Conservation (phyloP, 75 land plant genomes). For the Adiantum capillusveneris region DNA sequence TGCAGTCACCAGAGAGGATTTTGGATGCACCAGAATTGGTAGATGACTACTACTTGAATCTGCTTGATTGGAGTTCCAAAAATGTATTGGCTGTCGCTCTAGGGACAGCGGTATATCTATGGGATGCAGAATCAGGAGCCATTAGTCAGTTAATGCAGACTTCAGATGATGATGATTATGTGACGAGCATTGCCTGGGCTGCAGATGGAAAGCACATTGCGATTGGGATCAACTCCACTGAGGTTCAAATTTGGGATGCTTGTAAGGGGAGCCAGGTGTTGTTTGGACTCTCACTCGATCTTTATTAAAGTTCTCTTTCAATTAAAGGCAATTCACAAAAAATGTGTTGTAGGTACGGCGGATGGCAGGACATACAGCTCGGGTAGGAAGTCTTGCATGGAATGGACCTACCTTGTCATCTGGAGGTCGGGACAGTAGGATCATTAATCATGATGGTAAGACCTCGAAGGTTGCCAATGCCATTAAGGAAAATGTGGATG, state of each 20-base stretch:
- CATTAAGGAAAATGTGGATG: no score
- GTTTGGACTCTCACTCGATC: background rate
- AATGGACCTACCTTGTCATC: conserved; percentile 47
- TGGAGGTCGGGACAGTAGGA: conserved; percentile 48
- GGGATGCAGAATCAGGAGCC: conserved; percentile 32
- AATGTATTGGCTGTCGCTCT: conserved; percentile 51
- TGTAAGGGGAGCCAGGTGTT: conserved; percentile 12
- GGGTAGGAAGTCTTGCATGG: conserved; percentile 56
- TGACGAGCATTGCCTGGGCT: conserved; percentile 53
- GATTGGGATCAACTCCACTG: conserved; percentile 24
- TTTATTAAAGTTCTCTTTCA: no score
- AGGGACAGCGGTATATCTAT: conserved; percentile 38
- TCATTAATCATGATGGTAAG: conserved; percentile 71
- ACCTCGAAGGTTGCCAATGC: no score
- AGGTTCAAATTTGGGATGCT: conserved; percentile 53
- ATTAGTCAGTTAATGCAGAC: conserved; percentile 20
- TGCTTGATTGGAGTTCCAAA: conserved; percentile 59
- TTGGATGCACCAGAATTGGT: conserved; percentile 59
- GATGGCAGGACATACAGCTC: conserved; percentile 28
- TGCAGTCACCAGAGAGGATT: conserved; percentile 38
- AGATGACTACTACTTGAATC: conserved; percentile 59
- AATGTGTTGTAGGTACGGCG: conserved; percentile 25
- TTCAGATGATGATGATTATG: conserved; percentile 23
- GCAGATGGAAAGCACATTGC: conserved; percentile 40
- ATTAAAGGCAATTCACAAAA: background rate